Percentiles rank a stretch among this genome's conserved stretches.
Conservation (phyloP, 768 basidiomycete species). For the Kwoniella mangroviensis region DNA sequence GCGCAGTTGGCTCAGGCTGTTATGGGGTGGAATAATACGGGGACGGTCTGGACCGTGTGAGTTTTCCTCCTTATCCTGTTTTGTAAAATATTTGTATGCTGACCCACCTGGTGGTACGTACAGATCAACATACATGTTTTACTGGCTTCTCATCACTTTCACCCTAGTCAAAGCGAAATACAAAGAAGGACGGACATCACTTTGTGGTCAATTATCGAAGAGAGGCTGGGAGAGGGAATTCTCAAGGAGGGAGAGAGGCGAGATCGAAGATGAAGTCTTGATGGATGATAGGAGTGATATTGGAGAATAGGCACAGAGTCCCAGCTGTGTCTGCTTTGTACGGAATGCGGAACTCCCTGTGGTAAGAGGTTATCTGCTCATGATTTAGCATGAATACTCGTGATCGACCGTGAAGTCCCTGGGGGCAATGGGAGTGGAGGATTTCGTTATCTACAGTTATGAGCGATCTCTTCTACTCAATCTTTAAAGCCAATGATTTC, state of each 20-base stretch:
- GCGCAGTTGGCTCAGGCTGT: constrained; percentile 71
- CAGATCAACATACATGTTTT: constrained; percentile 79
- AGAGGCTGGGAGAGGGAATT: constrained; percentile 25
- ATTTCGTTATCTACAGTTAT: too few relatives aligned
- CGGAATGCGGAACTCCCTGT: neutral
- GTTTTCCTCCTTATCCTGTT: constrained; percentile 60
- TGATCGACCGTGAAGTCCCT: too few relatives aligned
- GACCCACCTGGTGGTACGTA: too few relatives aligned
- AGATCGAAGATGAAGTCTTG: constrained; percentile 24
- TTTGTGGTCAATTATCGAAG: constrained; percentile 38
- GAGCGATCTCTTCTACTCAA: too few relatives aligned
- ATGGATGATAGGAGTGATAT: constrained; percentile 26
- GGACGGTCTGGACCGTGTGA: constrained; percentile 60
- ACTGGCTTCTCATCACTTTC: constrained; percentile 79
- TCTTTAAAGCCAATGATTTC: too few relatives aligned
- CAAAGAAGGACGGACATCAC: constrained; percentile 52
- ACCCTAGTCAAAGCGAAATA: constrained; percentile 63
- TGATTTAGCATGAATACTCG: too few relatives aligned
- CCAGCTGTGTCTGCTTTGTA: neutral
- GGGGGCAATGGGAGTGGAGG: too few relatives aligned
- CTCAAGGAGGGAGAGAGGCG: constrained; percentile 15
- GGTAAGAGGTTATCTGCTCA: neutral
- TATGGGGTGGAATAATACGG: constrained; percentile 83
- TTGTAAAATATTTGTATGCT: constrained; percentile 35
- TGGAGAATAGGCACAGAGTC: constrained; percentile 9